phyloP scores from a whole-genome alignment of 495 filamentous ascomycete genomes.

The Lentithecium fluviatile region DNA sequence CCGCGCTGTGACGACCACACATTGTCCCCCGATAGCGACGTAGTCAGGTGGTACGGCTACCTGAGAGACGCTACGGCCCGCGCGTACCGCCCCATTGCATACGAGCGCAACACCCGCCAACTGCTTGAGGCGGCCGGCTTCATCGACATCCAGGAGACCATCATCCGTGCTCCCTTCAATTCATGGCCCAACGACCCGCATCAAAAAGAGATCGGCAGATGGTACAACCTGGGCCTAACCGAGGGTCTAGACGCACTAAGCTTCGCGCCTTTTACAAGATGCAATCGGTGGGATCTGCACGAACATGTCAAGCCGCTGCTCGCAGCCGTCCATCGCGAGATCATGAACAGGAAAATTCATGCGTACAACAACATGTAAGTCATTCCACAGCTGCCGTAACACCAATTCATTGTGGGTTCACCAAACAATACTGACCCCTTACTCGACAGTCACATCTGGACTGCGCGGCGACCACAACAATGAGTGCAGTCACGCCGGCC shows the following conservation, averaged over 20 bases:
- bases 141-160: slow-evolving; percentile 73
- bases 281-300: slow-evolving; percentile 60
- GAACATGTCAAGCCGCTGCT: slow-evolving; percentile 61
- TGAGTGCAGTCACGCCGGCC: slow-evolving; percentile 18
- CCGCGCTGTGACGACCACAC: slow-evolving; percentile 76
- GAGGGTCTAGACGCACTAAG: slow-evolving; percentile 70
- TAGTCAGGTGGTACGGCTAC: slow-evolving; percentile 66
- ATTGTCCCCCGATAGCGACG: slow-evolving; percentile 50
- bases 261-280: slow-evolving; percentile 70
- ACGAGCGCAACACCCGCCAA: slow-evolving; percentile 63
- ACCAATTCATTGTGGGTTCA: slow-evolving; percentile 35
- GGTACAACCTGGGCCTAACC: slow-evolving; percentile 79
- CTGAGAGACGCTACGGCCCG: slow-evolving; percentile 68
- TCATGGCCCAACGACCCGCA: slow-evolving; percentile 72
- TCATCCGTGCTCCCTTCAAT: slow-evolving; percentile 72
- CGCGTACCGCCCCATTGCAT: slow-evolving; percentile 61
- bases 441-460: slow-evolving; percentile 55
- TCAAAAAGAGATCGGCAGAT: slow-evolving; percentile 69
- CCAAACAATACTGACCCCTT: slow-evolving; percentile 30
- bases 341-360: slow-evolving; percentile 67
- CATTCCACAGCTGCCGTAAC: slow-evolving; percentile 26
- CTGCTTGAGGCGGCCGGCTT: slow-evolving; percentile 74
- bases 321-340: slow-evolving; percentile 63
- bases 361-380: slow-evolving; percentile 75
- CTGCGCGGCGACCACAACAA: slow-evolving; percentile 40